These are phyloP conservation scores for Phanerochaete carnosa DNA, from an alignment of 768 basidiomycete genomes.

Conservation along the genomic window DNA sequence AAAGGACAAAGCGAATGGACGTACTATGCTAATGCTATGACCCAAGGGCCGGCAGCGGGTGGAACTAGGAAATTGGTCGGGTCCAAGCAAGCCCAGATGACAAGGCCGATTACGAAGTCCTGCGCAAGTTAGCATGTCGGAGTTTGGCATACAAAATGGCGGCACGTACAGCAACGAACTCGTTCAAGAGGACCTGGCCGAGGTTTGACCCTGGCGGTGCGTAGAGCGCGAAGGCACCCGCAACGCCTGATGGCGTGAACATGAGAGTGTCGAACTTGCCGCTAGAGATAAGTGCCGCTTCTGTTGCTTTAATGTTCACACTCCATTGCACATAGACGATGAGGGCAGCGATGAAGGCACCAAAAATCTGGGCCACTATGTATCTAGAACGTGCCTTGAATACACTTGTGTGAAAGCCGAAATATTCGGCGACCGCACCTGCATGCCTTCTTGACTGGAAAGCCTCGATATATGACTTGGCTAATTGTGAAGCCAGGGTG, in stretches of 20 bases:
- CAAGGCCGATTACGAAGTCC: constrained; percentile 44
- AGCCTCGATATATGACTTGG: constrained; percentile 48
- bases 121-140: constrained; percentile 2
- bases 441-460: constrained; percentile 48
- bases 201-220: constrained; percentile 39
- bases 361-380: constrained; percentile 61
- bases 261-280: constrained; percentile 23
- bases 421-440: constrained; percentile 33
- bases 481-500: constrained; percentile 58
- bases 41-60: constrained; percentile 47
- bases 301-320: constrained; percentile 39
- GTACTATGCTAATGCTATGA: constrained; percentile 59
- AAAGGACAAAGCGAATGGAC: constrained; percentile 17
- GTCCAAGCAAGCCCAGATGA: constrained; percentile 52
- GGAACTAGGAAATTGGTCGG: constrained; percentile 58
- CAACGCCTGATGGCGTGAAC: constrained; percentile 29
- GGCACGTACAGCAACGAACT: constrained; percentile 48
- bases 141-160: background rate
- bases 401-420: background rate
- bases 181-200: constrained; percentile 48
- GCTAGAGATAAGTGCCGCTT: constrained; percentile 16
- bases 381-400: constrained; percentile 10
- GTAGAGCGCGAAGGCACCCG: constrained; percentile 54
- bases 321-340: constrained; percentile 62
- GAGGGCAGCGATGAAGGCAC: constrained; percentile 58